These are phyloP conservation scores for Grosmannia penicillata DNA, from an alignment of 2,329 filamentous ascomycete genomes.

Conservation along the genomic window DNA sequence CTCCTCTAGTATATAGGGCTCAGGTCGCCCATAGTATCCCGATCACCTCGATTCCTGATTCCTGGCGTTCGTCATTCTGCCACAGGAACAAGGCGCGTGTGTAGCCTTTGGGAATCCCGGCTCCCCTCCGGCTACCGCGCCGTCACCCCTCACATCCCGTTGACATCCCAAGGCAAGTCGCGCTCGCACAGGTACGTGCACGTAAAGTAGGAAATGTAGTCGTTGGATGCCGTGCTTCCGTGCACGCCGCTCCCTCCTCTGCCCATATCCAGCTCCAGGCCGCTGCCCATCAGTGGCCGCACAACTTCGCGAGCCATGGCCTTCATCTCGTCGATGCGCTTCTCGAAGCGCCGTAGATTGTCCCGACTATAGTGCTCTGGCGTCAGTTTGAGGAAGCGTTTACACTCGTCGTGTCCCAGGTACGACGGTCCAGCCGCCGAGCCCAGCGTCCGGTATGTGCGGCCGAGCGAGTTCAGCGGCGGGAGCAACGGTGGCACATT, in stretches of 20 bases:
- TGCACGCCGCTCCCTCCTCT: slow-evolving; percentile 21
- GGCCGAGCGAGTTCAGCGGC: slow-evolving; percentile 47
- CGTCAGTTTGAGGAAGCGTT: slow-evolving; percentile 72
- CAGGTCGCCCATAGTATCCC: no score
- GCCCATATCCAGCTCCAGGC: slow-evolving; percentile 61
- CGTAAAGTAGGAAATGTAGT: slow-evolving; percentile 33
- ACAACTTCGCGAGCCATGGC: slow-evolving; percentile 68
- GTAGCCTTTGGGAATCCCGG: no score
- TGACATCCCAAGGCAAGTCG: slow-evolving; percentile 34
- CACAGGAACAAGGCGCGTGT: no score
- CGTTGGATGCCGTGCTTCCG: slow-evolving; percentile 20
- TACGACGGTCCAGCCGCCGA: slow-evolving; percentile 46
- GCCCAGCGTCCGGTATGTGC: slow-evolving; percentile 66
- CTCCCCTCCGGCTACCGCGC: not conserved
- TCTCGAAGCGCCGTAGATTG: slow-evolving; percentile 74
- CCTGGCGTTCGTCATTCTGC: no score
- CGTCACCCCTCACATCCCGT: slow-evolving; percentile 10
- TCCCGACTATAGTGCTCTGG: slow-evolving; percentile 76
- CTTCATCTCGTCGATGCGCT: slow-evolving; percentile 79
- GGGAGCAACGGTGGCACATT: slow-evolving; percentile 22
- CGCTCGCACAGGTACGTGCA: slow-evolving; percentile 32
- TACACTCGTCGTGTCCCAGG: slow-evolving; percentile 74
- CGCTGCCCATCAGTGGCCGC: slow-evolving; percentile 72
- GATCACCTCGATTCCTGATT: no score
- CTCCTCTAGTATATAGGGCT: not conserved